These are phyloP conservation scores for Mitragyna speciosa DNA, from an alignment of 257 asterid genomes.

Conservation along the genomic window DNA sequence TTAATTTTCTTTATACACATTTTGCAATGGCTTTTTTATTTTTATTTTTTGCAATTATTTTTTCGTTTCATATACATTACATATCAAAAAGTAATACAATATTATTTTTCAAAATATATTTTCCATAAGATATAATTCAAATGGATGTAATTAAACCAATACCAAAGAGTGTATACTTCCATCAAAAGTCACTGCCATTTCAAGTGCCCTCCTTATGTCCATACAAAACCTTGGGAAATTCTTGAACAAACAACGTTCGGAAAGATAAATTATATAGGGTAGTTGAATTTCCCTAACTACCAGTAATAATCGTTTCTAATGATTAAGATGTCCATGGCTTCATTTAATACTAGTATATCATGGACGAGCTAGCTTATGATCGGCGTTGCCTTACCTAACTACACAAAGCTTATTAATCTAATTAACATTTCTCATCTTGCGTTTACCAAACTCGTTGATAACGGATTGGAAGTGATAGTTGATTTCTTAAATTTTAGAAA, in stretches of 20 bases:
- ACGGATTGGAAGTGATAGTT: constrained; percentile 20
- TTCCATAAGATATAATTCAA: too few relatives aligned
- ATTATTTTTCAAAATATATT: too few relatives aligned
- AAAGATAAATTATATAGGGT: not conserved
- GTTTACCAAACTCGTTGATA: constrained; percentile 5
- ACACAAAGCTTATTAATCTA: not conserved
- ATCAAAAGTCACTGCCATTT: not conserved
- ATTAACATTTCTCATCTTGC: not conserved
- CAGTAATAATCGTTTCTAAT: constrained; percentile 4
- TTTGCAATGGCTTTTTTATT: too few relatives aligned
- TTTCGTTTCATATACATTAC: too few relatives aligned
- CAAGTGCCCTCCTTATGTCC: not conserved
- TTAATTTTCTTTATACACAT: too few relatives aligned
- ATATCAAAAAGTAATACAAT: too few relatives aligned
- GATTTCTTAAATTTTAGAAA: not conserved
- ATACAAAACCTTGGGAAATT: not conserved
- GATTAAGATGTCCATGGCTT: constrained; percentile 5
- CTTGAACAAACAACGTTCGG: not conserved
- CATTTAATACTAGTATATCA: not conserved
- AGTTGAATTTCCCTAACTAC: constrained; percentile 26
- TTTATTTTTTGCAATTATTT: too few relatives aligned
- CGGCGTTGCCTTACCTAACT: constrained; percentile 12
- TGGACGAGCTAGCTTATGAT: not conserved
- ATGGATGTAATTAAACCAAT: too few relatives aligned
- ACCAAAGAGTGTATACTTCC: not conserved